Evolutionary conservation across 164 flowering plant species (phyloP).

Genomic region (Vitis amurensis): DNA sequence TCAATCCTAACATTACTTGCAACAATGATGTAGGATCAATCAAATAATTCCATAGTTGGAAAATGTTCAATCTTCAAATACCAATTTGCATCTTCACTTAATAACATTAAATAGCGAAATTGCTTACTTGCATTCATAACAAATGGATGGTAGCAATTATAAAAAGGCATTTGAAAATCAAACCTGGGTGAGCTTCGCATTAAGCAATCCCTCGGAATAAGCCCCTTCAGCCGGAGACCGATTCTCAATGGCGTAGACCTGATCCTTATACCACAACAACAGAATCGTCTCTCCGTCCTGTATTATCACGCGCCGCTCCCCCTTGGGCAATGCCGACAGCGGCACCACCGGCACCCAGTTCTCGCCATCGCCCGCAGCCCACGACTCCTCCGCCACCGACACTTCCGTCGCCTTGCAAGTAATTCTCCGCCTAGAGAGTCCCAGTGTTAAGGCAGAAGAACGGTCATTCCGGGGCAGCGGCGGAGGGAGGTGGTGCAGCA

Average conservation of each 20-base stretch:
- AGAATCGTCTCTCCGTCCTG: constrained; percentile 81
- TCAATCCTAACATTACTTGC: no score
- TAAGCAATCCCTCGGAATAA: constrained; percentile 80
- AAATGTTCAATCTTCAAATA: no score
- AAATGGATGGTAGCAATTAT: no score
- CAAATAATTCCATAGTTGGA: no score
- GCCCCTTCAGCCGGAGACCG: constrained; percentile 96
- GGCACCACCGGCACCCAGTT: constrained; percentile 95
- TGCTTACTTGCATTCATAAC: no score
- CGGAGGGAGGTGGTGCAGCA: neutral
- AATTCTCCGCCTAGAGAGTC: constrained; percentile 3
- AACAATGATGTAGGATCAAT: no score
- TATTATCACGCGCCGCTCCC: constrained; percentile 86
- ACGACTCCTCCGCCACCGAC: constrained; percentile 44
- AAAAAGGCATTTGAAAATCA: neutral
- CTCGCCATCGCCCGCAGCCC: constrained; percentile 22
- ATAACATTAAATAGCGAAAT: no score
- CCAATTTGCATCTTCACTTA: no score
- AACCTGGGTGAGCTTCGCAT: constrained; percentile 88
- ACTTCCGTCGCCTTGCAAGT: constrained; percentile 74
- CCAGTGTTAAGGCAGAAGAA: neutral
- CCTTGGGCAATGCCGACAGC: constrained; percentile 77
- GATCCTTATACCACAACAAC: constrained; percentile 85
- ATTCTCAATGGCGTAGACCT: constrained; percentile 84
- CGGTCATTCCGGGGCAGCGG: neutral